Evolutionary conservation across 1,284 basidiomycete genomes (phyloP), one percentile per base, ranked within the genome.

Genomic region (Sphagnurus paluster): DNA sequence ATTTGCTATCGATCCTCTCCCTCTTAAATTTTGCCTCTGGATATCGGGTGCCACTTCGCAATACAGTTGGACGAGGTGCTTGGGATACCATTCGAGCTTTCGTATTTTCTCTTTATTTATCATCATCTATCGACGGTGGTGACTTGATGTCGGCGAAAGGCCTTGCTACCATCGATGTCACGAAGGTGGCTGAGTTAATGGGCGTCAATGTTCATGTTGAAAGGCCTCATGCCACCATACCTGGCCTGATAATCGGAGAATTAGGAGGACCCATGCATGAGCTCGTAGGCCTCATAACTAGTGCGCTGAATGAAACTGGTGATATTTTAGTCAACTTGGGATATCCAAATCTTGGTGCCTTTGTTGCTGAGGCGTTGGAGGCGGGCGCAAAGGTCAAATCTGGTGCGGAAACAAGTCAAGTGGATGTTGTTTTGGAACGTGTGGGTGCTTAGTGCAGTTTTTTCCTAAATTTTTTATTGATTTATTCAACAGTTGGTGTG

Each of bases 1-100:
- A 90, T 64, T 69, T 91, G 33, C 67, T 90, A 25, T 80, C 82
- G 25, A 65, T 87, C 4, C 75, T 93, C 29, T 81, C 83, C 1
- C 71, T 93, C 6, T 74, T 93, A 25, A 92, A 92, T 62, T 89
- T 92, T 61, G 87, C 77, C 6, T 89, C 87, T 1, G 87, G 87
- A 24, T 93, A 88, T 62, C 82, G 88, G 21, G 69, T 75, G 5
- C 79, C 84, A 1, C 73, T 93, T 29, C 88, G 90, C 61, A 63
- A 68, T 21, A 77, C 80, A 44, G 82, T 83, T 6, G 79, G 82
- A 11, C 78, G 87, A 28, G 90, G 90, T 19, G 87, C 89, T 52
- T 91, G 84, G 76, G 87, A 92, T 63, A 82, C 79, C 48, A 85
- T 93, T 56, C 77, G 85, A 39, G 82, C 81, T 2, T 75, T 93